Evolutionary conservation across 2,329 filamentous ascomycete genomes (phyloP), one percentile per base, ranked within the genome.

Genomic region (Xylariaceae sp.): DNA sequence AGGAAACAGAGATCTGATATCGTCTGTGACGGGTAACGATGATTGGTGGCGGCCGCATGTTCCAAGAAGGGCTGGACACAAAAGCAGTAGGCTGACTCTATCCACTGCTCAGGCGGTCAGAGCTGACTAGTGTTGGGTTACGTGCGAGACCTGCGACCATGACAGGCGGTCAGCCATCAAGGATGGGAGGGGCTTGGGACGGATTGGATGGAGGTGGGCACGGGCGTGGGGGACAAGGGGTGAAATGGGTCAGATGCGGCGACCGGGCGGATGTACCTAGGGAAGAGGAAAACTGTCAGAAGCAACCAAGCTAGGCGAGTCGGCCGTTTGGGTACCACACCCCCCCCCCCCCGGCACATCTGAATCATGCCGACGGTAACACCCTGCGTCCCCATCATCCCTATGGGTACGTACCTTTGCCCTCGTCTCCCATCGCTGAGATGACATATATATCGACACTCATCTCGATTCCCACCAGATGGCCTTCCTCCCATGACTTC

Each of bases 71-170:
- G 45, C 49, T 49, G 45, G 39, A 45, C 46, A 41, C 33, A 45
- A 42, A 46, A 32, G 47, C 49, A 52, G 52, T 36, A 59, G 59
- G 57, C 57, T 60, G 57, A 60, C 56, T 55, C 54, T 48, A 48
- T 51, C 43, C 48, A 21, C 46, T 47, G 49, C 55, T 50, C 54
- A 61, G 59, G 59, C 59, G 59, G 59, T 61, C 59, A 60, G 54
- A 58, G 59, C 59, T 61, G 59, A 60, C 58, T 59, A 56, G 57
- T 50, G 54, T 52, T 47, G 53, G 47, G 49, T 56, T 56, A 53
- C 47, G 49, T 50, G 49, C 45, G 27, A 47, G 48, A 40, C 47
- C 39, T 50, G 54, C 53, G 54, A 52, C 50, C 51, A 56, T 56
- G 56, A 60, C 57, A 60, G 46, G 59, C 59, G 59, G 59, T 61